These are phyloP conservation scores for Dactylellina haptotyla DNA, from an alignment of 2,329 filamentous ascomycete genomes.

Conservation along the genomic window DNA sequence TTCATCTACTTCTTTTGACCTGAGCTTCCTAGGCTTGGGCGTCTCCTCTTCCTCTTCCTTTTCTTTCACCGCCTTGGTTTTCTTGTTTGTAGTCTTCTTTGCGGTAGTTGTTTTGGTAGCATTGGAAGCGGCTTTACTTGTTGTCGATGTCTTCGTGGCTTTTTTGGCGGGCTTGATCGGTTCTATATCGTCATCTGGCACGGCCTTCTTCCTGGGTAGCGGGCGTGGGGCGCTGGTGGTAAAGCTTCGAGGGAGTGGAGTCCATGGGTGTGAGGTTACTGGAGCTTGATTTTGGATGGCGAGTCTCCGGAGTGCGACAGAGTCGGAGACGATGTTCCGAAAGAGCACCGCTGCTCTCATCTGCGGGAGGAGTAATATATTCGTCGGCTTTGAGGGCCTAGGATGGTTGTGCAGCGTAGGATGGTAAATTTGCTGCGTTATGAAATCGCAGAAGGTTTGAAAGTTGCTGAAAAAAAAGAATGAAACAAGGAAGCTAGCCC, in stretches of 20 bases:
- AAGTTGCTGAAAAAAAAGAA: background rate
- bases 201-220: background rate
- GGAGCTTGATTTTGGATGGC: background rate
- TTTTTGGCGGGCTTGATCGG: background rate
- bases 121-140: too few species aligned
- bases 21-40: too few species aligned
- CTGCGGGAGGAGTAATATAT: background rate
- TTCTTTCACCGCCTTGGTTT: too few species aligned
- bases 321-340: slow-evolving; percentile 24
- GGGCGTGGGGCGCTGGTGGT: background rate
- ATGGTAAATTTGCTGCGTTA: background rate
- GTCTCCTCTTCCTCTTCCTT: too few species aligned
- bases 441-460: background rate
- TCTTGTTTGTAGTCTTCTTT: background rate
- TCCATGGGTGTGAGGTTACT: slow-evolving; percentile 10
- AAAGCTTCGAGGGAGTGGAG: slow-evolving; percentile 6
- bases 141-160: background rate
- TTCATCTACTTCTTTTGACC: background rate
- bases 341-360: slow-evolving; percentile 36
- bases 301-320: slow-evolving; percentile 18
- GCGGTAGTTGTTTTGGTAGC: background rate
- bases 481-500: slow-evolving; percentile 13
- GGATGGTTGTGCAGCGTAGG: background rate
- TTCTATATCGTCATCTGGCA: background rate
- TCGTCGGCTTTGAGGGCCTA: background rate